Base-by-base conservation (phyloP, 495 filamentous ascomycete species). In the Extremus antarcticus region DNA sequence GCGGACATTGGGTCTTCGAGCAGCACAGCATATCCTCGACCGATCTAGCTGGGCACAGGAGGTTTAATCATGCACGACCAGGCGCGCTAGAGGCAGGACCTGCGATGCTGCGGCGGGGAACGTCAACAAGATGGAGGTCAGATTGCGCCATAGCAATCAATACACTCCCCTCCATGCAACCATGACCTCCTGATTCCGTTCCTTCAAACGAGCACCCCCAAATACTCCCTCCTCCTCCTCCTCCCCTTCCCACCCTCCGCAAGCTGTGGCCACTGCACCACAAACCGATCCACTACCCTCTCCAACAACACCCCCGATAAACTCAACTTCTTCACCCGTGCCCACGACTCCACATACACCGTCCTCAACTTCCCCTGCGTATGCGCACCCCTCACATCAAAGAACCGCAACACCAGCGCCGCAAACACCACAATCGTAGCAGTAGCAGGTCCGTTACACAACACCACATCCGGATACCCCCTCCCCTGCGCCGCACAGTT, bases 271-370 rank as follows among this genome's bases (percentile, higher is more conserved):
- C 87, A 90, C 69, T 90, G 86, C 59, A 90, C 86, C 29, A 89
- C 53, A 59, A 90, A 86, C 52, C 77, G 72, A 70, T 91, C 80
- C 47, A 81, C 83, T 43, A 85, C 62, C 52, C 65, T 68, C 38
- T 82, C 64, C 50, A 96, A 71, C 4, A 96, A 67, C 57, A 77
- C 78, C 7, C 91, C 90, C 52, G 85, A 90, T 48, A 94, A 67
- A 72, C 91, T 96, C 62, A 95, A 65, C 10, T 76, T 81, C 53
- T 73, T 79, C 2, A 92, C 84, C 17, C 90, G 77, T 1, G 92
- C 94, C 84, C 88, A 97, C 24, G 82, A 88, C 77, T 98, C 92
- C 15, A 95, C 77, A 65, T 90, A 97, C 20, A 97, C 75, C 7
- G 78, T 84, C 43, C 82, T 77, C 63, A 90, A 79, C 64, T 75